These are phyloP conservation scores for Cornus suecica DNA, from an alignment of 148 eudicot species.

Conservation along the genomic window DNA sequence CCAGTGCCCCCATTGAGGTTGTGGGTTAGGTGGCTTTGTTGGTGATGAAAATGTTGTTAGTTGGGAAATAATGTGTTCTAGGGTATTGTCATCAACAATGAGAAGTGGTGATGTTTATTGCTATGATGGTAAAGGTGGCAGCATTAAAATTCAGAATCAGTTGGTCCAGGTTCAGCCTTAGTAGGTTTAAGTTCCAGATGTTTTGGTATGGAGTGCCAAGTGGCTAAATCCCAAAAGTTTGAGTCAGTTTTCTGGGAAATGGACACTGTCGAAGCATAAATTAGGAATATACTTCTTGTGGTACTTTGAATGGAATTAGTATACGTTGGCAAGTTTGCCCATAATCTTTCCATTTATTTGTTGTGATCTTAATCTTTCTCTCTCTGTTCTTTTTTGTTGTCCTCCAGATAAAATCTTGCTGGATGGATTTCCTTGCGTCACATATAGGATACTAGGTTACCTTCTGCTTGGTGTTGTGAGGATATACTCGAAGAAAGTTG, in stretches of 20 bases:
- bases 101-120: no score
- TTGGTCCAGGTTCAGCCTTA: not conserved
- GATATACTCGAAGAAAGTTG: slow-evolving; percentile 78
- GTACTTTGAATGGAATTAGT: not conserved
- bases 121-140: no score
- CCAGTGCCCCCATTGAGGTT: no score
- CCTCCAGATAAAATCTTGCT: slow-evolving; percentile 67
- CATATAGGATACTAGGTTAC: slow-evolving; percentile 73
- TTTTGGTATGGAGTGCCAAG: not conserved
- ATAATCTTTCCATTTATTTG: no score
- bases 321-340: not conserved
- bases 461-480: slow-evolving; percentile 91
- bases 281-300: no score
- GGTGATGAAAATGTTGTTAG: no score
- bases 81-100: no score
- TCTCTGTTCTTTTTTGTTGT: not conserved
- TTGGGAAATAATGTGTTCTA: no score
- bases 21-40: no score
- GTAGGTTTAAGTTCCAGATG: not conserved
- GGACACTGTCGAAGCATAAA: no score
- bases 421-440: slow-evolving; percentile 59
- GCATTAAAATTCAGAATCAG: not conserved
- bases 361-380: no score
- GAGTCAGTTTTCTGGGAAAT: no score
- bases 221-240: not conserved